These are phyloP conservation scores for Orbilia brochopaga DNA, from an alignment of 2,329 filamentous ascomycete genomes.

Conservation along the genomic window DNA sequence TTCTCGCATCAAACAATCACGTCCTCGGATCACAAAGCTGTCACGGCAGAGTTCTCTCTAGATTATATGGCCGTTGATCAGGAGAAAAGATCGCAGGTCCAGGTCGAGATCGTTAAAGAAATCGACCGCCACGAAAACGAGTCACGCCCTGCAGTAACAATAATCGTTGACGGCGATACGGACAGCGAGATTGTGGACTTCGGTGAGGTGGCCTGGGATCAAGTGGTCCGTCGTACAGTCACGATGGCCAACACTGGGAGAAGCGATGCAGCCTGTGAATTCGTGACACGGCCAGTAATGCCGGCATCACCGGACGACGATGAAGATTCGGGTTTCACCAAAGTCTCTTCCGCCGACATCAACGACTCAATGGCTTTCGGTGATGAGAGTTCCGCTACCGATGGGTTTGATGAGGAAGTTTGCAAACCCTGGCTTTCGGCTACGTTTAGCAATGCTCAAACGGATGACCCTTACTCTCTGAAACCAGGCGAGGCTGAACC, in stretches of 20 bases:
- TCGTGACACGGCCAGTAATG: slow-evolving; percentile 72
- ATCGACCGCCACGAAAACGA: slow-evolving; percentile 93
- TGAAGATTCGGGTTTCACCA: slow-evolving; percentile 50
- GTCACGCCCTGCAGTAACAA: slow-evolving; percentile 77
- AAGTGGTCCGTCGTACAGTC: slow-evolving; percentile 69
- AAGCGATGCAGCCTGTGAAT: slow-evolving; percentile 77
- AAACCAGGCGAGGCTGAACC: slow-evolving; percentile 83
- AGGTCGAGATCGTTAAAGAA: slow-evolving; percentile 76
- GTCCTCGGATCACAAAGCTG: slow-evolving; percentile 94
- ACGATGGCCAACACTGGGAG: slow-evolving; percentile 93
- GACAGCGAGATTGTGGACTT: slow-evolving; percentile 73
- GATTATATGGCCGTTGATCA: slow-evolving; percentile 87
- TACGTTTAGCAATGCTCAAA: slow-evolving; percentile 19
- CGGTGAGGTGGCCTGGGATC: slow-evolving; percentile 73
- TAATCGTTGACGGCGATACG: slow-evolving; percentile 69
- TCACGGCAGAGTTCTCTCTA: slow-evolving; percentile 80
- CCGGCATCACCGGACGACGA: slow-evolving; percentile 60
- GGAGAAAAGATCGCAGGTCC: slow-evolving; percentile 79
- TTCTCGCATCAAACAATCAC: slow-evolving; percentile 85
- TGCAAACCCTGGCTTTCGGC: slow-evolving; percentile 40
- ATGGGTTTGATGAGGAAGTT: slow-evolving; percentile 19
- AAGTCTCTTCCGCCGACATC: slow-evolving; percentile 53
- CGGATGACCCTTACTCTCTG: slow-evolving; percentile 60
- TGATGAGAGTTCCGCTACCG: slow-evolving; percentile 19
- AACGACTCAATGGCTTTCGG: slow-evolving; percentile 45